These are phyloP conservation scores for Eutrema yunnanense DNA, from an alignment of 345 rosid species.

Conservation along the genomic window DNA sequence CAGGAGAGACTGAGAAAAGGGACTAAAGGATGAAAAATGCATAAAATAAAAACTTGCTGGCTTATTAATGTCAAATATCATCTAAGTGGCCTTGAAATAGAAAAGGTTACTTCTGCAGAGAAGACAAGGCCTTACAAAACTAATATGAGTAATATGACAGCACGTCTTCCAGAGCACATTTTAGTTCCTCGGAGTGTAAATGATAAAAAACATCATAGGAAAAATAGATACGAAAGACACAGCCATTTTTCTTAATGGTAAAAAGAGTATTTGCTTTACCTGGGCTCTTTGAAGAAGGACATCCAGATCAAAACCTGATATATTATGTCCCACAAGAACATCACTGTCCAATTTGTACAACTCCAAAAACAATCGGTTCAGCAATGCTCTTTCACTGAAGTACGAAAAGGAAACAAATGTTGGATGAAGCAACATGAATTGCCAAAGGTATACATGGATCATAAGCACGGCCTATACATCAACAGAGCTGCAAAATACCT, in stretches of 20 bases:
- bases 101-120: background rate
- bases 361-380: slow-evolving; percentile 83
- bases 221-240: background rate
- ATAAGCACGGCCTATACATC: background rate
- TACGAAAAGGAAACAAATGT: slow-evolving; percentile 6
- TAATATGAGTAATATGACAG: background rate
- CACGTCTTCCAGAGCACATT: background rate
- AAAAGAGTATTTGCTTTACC: slow-evolving; percentile 38
- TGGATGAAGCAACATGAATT: background rate
- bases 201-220: slow-evolving; percentile 1
- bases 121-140: background rate
- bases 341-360: slow-evolving; percentile 86
- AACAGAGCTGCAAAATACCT: slow-evolving; percentile 40
- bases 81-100: background rate
- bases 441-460: slow-evolving; percentile 7
- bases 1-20: background rate
- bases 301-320: slow-evolving; percentile 97
- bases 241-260: background rate
- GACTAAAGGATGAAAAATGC: background rate
- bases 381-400: slow-evolving; percentile 91
- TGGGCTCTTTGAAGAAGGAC: slow-evolving; percentile 91
- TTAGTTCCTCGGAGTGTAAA: background rate
- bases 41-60: background rate
- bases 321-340: slow-evolving; percentile 93
- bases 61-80: background rate